Percentiles rank a stretch among this genome's conserved stretches.
These are phyloP conservation scores for Flaveria sonorensis DNA, from an alignment of 129 eudicot species.

Conservation along the genomic window DNA sequence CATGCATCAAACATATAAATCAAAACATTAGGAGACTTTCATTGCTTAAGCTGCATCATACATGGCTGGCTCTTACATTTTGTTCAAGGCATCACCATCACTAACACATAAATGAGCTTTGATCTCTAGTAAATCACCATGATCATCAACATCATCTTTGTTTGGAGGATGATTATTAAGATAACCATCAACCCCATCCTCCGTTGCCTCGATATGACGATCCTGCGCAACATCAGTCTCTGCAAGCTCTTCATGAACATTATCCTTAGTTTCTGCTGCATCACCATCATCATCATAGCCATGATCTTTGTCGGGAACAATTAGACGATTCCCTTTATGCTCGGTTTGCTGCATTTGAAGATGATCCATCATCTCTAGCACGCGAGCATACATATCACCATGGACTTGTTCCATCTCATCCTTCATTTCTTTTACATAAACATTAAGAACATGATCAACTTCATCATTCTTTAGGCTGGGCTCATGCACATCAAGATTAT, in stretches of 20 bases:
- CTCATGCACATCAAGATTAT: background rate
- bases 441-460: background rate
- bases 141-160: background rate
- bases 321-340: background rate
- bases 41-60: background rate
- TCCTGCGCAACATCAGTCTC: too few species aligned
- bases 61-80: background rate
- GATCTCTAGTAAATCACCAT: background rate
- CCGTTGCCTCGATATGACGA: background rate
- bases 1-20: background rate
- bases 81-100: too few species aligned
- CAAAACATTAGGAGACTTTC: background rate
- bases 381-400: background rate
- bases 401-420: background rate
- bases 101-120: too few species aligned
- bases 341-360: background rate
- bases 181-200: background rate
- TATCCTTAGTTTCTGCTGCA: background rate
- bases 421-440: background rate
- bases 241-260: background rate
- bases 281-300: background rate
- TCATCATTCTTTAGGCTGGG: background rate
- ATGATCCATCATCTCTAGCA: conserved; percentile 7
- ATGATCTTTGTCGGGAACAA: background rate
- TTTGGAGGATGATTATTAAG: background rate